Evolutionary conservation across 2,329 filamentous ascomycete species (phyloP).

Genomic region (Aspergillaceae sp.): DNA sequence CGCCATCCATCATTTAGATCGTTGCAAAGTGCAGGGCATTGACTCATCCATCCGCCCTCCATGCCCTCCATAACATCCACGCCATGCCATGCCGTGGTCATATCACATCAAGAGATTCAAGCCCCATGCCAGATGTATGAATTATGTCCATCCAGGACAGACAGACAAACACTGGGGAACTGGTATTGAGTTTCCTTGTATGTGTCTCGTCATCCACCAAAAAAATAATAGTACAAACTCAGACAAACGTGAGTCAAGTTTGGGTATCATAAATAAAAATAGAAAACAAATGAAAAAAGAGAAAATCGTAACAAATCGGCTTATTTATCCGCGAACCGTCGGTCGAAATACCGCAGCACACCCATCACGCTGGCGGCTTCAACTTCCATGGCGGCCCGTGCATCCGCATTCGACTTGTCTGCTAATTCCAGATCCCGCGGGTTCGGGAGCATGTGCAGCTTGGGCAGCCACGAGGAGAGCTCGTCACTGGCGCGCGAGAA

Average conservation of each 20-base stretch:
- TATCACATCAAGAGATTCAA: too few relatives aligned
- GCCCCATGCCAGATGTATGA: too few relatives aligned
- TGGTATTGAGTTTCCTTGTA: too few relatives aligned
- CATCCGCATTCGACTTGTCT: constrained; percentile 13
- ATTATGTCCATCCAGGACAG: neutral
- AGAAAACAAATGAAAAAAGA: constrained; percentile 1
- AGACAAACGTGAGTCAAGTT: constrained; percentile 14
- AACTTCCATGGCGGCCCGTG: constrained; percentile 59
- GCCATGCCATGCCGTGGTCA: neutral
- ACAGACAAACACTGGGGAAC: neutral
- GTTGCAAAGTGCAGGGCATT: neutral
- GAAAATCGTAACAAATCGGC: neutral
- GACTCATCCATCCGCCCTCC: neutral
- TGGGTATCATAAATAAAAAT: constrained; percentile 18
- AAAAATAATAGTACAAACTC: constrained; percentile 17
- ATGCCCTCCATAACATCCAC: neutral
- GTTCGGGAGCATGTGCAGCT: constrained; percentile 52
- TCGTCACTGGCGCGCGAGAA: constrained; percentile 67
- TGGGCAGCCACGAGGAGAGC: constrained; percentile 66
- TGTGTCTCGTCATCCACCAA: too few relatives aligned
- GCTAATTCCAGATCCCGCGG: constrained; percentile 26
- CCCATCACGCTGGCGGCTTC: constrained; percentile 80
- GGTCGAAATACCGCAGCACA: constrained; percentile 72
- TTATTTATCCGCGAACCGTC: constrained; percentile 51
- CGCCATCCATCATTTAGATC: neutral